These are phyloP conservation scores for Solidago caesia DNA, from an alignment of 129 eudicot genomes.

Conservation along the genomic window DNA sequence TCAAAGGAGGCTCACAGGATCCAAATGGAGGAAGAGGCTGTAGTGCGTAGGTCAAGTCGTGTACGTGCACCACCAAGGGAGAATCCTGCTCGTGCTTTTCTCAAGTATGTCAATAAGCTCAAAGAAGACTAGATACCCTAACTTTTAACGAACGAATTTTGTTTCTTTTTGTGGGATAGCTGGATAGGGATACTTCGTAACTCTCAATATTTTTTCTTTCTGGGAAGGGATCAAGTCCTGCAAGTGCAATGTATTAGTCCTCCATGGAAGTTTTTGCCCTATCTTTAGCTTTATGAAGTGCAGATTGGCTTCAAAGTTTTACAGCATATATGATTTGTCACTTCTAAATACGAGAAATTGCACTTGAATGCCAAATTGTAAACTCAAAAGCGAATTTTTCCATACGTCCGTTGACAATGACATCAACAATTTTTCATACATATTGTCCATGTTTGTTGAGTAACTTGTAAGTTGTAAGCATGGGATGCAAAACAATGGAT, in stretches of 20 bases:
- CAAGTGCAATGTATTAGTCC: conserved; percentile 7
- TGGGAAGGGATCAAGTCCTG: conserved; percentile 7
- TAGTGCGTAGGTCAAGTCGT: conserved; percentile 76
- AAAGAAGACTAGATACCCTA: conserved; percentile 48
- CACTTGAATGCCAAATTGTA: background rate
- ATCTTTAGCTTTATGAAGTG: background rate
- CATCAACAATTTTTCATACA: background rate
- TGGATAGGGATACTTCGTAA: background rate
- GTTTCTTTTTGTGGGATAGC: conserved; percentile 12
- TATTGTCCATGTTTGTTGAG: background rate
- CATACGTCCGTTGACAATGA: background rate
- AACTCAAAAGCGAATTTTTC: background rate
- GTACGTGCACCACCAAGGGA: conserved; percentile 90
- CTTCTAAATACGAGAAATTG: background rate
- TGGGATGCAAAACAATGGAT: background rate
- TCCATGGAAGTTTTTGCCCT: background rate
- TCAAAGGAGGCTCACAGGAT: conserved; percentile 60
- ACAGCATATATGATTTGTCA: background rate
- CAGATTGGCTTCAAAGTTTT: background rate
- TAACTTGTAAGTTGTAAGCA: background rate
- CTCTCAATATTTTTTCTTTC: background rate
- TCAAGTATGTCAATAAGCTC: conserved; percentile 84
- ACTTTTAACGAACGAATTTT: conserved; percentile 17
- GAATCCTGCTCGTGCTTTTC: conserved; percentile 78
- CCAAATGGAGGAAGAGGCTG: conserved; percentile 76